These are phyloP conservation scores for Helianthus tuberosus DNA, from an alignment of 129 eudicot species.

Conservation along the genomic window DNA sequence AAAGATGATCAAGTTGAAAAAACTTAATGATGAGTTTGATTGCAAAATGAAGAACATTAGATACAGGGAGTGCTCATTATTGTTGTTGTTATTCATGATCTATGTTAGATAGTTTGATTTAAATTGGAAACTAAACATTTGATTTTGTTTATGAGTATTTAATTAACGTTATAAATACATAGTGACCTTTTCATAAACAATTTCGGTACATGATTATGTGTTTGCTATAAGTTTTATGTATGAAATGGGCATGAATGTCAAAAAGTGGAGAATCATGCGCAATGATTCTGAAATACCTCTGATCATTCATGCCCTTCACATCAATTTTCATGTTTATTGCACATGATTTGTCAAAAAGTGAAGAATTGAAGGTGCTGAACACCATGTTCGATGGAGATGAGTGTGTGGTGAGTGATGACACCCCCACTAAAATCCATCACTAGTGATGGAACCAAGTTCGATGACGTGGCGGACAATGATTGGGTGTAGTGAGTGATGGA, in stretches of 20 bases:
- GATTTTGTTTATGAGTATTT: not conserved
- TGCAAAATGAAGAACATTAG: not conserved
- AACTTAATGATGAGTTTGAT: not conserved
- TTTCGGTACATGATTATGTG: too few relatives aligned
- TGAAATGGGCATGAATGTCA: constrained; percentile 33
- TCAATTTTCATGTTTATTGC: constrained; percentile 23
- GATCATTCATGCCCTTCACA: constrained; percentile 23
- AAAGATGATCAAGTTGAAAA: too few relatives aligned
- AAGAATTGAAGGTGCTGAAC: too few relatives aligned
- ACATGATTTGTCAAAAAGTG: not conserved
- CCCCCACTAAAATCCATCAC: too few relatives aligned
- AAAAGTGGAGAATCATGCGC: constrained; percentile 48
- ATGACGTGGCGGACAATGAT: too few relatives aligned
- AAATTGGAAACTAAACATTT: not conserved
- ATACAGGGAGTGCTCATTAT: too few relatives aligned
- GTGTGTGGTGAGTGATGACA: too few relatives aligned
- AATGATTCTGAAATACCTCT: constrained; percentile 75
- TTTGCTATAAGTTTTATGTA: not conserved
- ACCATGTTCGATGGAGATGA: too few relatives aligned
- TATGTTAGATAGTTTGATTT: not conserved
- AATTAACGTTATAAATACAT: not conserved
- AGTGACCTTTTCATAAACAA: too few relatives aligned
- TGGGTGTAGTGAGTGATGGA: too few relatives aligned
- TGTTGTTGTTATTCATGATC: too few relatives aligned
- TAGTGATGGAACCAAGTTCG: too few relatives aligned